Percentiles rank a stretch among this genome's conserved stretches.
Evolutionary conservation across 495 filamentous ascomycete species (phyloP).

Genomic region (Daldinia grandis): DNA sequence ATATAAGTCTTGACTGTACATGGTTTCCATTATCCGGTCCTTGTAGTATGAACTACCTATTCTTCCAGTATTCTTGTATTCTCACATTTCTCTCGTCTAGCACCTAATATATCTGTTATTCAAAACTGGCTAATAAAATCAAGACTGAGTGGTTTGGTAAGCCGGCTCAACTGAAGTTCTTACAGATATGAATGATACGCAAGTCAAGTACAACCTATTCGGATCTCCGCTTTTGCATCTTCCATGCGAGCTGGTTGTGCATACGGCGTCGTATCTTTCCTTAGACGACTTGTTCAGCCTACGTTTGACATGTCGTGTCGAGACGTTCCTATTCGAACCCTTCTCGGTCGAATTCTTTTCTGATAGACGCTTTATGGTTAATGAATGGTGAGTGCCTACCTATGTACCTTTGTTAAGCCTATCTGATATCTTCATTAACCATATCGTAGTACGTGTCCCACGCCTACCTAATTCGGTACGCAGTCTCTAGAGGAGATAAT

Average conservation of each 20-base stretch:
- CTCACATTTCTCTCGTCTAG: neutral
- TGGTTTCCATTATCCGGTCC: neutral
- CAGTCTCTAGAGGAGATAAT: neutral
- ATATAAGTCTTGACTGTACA: conserved; percentile 2
- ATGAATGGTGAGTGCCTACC: conserved; percentile 38
- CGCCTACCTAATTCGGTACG: neutral
- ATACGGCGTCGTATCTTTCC: conserved; percentile 32
- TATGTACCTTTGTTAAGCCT: neutral
- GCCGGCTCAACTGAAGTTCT: conserved; percentile 10
- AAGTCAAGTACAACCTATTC: conserved; percentile 20
- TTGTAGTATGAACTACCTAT: neutral
- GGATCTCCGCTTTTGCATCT: conserved; percentile 39
- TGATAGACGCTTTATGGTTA: conserved; percentile 55
- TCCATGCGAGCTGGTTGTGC: conserved; percentile 38
- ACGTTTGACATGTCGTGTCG: conserved; percentile 49
- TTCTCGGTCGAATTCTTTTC: conserved; percentile 56
- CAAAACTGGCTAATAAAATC: neutral
- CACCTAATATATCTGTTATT: neutral
- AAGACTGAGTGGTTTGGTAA: neutral
- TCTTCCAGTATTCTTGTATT: neutral
- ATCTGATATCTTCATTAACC: conserved; percentile 3
- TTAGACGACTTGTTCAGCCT: conserved; percentile 41
- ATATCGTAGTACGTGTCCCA: conserved; percentile 18
- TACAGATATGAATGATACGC: conserved; percentile 18
- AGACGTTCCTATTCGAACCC: conserved; percentile 47